Evolutionary conservation across 1,284 basidiomycete genomes (phyloP).

Genomic region (Ganoderma lingzhi): DNA sequence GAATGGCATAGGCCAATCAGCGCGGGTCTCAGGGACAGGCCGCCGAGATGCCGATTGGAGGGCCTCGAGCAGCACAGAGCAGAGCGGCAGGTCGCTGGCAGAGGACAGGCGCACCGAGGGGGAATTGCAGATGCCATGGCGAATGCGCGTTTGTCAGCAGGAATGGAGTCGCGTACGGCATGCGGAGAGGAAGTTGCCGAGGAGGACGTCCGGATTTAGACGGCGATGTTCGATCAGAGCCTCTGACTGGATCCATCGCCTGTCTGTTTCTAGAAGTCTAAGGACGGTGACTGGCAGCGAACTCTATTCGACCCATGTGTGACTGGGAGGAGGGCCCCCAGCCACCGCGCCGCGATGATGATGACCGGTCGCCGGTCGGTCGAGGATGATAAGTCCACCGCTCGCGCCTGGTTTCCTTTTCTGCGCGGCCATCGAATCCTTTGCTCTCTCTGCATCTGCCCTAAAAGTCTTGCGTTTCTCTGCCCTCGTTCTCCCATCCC

Average conservation of each 20-base stretch:
- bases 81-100: conserved; percentile 18
- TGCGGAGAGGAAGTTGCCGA: conserved; percentile 35
- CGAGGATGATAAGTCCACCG: conserved; percentile 34
- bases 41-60: conserved; percentile 30
- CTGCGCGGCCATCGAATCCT: conserved; percentile 27
- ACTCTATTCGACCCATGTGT: conserved; percentile 33
- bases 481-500: conserved; percentile 30
- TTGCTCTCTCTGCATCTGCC: conserved; percentile 30
- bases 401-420: conserved; percentile 30
- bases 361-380: conserved; percentile 36
- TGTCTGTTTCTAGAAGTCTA: conserved; percentile 21
- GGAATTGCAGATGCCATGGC: conserved; percentile 15
- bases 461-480: conserved; percentile 33
- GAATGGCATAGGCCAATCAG: conserved; percentile 37
- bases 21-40: conserved; percentile 4
- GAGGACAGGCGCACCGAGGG: conserved; percentile 12
- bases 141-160: conserved; percentile 25
- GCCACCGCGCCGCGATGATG: conserved; percentile 21
- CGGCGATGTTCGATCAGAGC: conserved; percentile 37
- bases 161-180: conserved; percentile 36
- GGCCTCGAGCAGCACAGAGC: conserved; percentile 7
- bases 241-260: conserved; percentile 35
- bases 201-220: conserved; percentile 29
- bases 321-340: conserved; percentile 26
- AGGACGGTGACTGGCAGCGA: conserved; percentile 32